Conservation (phyloP, 1,139 yeast genomes). For the Yamadazyma songkhlaensis region DNA sequence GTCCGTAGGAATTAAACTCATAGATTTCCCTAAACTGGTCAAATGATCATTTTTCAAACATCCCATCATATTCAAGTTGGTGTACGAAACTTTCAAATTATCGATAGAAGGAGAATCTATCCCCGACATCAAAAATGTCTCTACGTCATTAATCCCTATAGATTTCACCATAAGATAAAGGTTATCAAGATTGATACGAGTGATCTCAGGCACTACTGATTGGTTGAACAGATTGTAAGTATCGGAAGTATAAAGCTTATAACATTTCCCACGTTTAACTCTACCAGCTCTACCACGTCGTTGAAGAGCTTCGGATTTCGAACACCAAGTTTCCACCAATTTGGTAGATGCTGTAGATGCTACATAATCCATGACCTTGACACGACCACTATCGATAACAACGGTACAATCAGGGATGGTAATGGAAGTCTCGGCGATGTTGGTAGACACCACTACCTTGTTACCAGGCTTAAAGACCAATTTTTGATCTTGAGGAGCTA, state of each 20-base stretch:
- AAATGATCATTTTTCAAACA: slow-evolving; percentile 57
- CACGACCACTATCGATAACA: slow-evolving; percentile 85
- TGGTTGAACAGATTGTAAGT: slow-evolving; percentile 59
- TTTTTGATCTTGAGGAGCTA: slow-evolving; percentile 79
- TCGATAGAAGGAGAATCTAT: slow-evolving; percentile 73
- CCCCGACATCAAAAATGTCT: slow-evolving; percentile 67
- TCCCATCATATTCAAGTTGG: slow-evolving; percentile 66
- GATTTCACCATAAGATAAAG: slow-evolving; percentile 80
- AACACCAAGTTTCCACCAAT: slow-evolving; percentile 81
- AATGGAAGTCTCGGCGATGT: slow-evolving; percentile 84
- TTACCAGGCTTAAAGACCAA: slow-evolving; percentile 51
- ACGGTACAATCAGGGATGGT: slow-evolving; percentile 94
- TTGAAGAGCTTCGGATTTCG: slow-evolving; percentile 88
- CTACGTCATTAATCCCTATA: slow-evolving; percentile 78
- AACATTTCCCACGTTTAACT: slow-evolving; percentile 78
- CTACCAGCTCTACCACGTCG: slow-evolving; percentile 99
- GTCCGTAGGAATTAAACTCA: slow-evolving; percentile 84
- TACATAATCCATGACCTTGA: slow-evolving; percentile 74
- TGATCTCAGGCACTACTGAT: slow-evolving; percentile 87
- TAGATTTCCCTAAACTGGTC: slow-evolving; percentile 77
- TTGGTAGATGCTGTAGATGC: slow-evolving; percentile 63
- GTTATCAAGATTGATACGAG: slow-evolving; percentile 78
- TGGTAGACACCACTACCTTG: slow-evolving; percentile 87
- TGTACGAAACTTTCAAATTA: slow-evolving; percentile 62
- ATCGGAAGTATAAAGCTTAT: slow-evolving; percentile 68